Conservation (phyloP, 331 rosid species). For the Stylosanthes scabra region DNA sequence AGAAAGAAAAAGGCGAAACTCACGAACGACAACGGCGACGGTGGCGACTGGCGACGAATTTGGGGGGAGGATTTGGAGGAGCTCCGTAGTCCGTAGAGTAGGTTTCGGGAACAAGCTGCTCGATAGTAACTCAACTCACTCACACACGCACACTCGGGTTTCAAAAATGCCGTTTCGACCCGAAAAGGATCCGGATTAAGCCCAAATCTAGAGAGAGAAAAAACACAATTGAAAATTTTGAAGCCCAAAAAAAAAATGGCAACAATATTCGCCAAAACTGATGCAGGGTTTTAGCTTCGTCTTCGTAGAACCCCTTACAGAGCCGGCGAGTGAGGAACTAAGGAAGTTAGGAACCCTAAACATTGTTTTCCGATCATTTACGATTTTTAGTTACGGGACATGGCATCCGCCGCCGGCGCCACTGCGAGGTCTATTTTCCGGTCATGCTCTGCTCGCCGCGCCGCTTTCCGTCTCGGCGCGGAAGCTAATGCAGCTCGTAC, state of each 20-base stretch:
- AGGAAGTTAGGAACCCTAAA: slow-evolving; percentile 6
- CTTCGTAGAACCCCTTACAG: background rate
- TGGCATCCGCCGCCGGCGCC: slow-evolving; percentile 71
- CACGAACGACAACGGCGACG: too few species aligned
- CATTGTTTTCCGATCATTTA: background rate
- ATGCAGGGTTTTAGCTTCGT: slow-evolving; percentile 38
- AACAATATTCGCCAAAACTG: background rate
- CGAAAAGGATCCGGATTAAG: background rate
- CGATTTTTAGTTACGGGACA: slow-evolving; percentile 31
- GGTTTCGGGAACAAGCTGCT: too few species aligned
- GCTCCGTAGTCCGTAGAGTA: too few species aligned
- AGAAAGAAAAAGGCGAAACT: too few species aligned
- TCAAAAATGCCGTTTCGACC: slow-evolving; percentile 7
- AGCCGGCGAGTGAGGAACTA: background rate
- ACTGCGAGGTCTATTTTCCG: slow-evolving; percentile 67
- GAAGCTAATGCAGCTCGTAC: slow-evolving; percentile 66
- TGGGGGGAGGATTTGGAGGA: too few species aligned
- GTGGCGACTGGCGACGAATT: too few species aligned
- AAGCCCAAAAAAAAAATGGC: background rate
- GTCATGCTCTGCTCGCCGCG: slow-evolving; percentile 53
- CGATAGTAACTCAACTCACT: too few species aligned
- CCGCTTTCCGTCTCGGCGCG: slow-evolving; percentile 55
- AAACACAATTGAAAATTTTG: background rate
- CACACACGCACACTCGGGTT: background rate
- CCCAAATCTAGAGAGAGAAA: background rate